Base-by-base conservation (phyloP, 306 rosid genomes). In the Boehmeria nivea region DNA sequence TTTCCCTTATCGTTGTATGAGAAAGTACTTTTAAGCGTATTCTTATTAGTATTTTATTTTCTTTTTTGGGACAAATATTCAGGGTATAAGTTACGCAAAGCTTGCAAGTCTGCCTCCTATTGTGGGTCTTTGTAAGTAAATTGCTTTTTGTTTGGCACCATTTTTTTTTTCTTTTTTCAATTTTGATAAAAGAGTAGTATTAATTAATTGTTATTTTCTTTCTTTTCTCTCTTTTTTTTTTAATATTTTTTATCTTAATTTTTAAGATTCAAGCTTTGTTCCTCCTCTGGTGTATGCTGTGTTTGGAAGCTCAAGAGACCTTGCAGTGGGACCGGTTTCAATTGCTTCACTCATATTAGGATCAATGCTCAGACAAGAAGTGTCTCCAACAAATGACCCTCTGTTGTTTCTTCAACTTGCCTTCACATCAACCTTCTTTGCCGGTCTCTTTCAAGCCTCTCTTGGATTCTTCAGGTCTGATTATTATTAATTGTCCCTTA, bases 251-350 rank as follows among this genome's bases (percentile, higher is more conserved):
- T 2, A 1, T 2, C 6, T 4, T 45, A 0, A 7, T 51, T 71
- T 19, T 17, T 26, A 61, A 91, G 99, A 91, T 83, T 91, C 99
- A 12, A 91, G 99, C 73, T 91, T 91, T 72, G 99, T 91, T 61
- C 99, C 99, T 11, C 99, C 99, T 40, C 72, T 91, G 52, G 75
- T 91, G 43, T 91, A 91, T 67, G 93, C 99, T 54, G 84, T 85
- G 25, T 81, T 91, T 57, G 99, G 99, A 69, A 91, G 99, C 74
- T 91, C 99, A 31, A 87, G 73, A 74, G 95, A 91, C 76, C 76
- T 91, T 2, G 98, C 96, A 6, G 98, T 91, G 14, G 98, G 98
- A 25, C 98, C 96, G n/a, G 98, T 87, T 33, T 91, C 98, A 2
- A 87, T 91, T 61, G 98, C 98, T 27, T 91, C 98, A 23, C 93